Evolutionary conservation across 108 stramenopile species (phyloP).

Genomic region (Nitzschia putrida): DNA sequence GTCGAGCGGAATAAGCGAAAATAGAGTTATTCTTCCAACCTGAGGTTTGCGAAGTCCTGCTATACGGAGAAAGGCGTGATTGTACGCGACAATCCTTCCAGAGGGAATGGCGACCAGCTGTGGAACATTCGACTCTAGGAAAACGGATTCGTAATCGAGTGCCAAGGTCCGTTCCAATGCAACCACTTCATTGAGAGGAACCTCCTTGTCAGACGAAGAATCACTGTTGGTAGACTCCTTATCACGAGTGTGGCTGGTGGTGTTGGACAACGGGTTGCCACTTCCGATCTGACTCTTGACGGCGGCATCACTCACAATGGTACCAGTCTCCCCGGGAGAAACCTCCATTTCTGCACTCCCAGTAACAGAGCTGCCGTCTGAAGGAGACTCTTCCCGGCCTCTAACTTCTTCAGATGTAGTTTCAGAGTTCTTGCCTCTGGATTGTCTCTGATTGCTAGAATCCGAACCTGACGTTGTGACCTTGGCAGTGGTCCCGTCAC

Average conservation of each 20-base stretch:
- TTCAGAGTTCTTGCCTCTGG: too few species aligned
- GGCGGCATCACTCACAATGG: conserved; percentile 68
- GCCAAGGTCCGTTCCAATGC: conserved; percentile 53
- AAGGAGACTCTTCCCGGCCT: too few species aligned
- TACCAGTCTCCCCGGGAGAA: conserved; percentile 26
- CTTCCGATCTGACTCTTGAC: conserved; percentile 49
- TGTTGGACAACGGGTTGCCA: conserved; percentile 13
- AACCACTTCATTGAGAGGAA: conserved; percentile 41
- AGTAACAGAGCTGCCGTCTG: too few species aligned
- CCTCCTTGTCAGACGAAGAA: not conserved
- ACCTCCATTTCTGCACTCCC: too few species aligned
- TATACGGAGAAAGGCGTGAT: conserved; percentile 68
- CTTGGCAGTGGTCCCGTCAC: too few species aligned
- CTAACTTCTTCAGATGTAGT: too few species aligned
- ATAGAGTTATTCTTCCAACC: conserved; percentile 66
- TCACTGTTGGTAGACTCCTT: too few species aligned
- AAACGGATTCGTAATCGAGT: conserved; percentile 78
- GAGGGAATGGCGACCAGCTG: conserved; percentile 81
- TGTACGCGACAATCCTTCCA: conserved; percentile 77
- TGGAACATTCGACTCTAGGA: conserved; percentile 74
- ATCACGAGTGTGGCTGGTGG: conserved; percentile 19
- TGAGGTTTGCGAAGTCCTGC: conserved; percentile 61
- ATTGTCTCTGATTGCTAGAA: too few species aligned
- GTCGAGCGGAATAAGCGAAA: conserved; percentile 70
- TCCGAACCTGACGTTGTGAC: too few species aligned